phyloP scores from a whole-genome alignment of 2,329 filamentous ascomycete species.

The Neoarthrinium moseri region DNA sequence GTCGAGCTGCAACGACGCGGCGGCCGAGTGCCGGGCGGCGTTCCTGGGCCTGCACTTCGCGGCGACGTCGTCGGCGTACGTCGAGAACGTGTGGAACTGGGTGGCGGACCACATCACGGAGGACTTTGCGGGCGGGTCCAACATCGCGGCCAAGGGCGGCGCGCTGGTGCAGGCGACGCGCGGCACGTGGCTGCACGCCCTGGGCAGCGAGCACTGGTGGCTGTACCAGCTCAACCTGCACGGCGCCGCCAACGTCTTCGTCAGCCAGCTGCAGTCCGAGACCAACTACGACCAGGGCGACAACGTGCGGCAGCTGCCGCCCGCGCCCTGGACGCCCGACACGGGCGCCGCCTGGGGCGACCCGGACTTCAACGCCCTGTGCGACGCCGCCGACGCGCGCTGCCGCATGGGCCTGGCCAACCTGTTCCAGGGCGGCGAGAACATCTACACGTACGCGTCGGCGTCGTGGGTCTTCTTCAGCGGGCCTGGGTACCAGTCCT shows the following conservation, averaged over 20 bases:
- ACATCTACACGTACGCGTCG: conserved; percentile 40
- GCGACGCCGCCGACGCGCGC: conserved; percentile 30
- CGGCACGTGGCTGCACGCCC: conserved; percentile 51
- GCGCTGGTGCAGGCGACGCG: conserved; percentile 41
- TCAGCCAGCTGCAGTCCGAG: conserved; percentile 52
- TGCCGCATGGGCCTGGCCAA: conserved; percentile 44
- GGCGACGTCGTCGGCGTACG: conserved; percentile 43
- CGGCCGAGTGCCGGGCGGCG: conserved; percentile 40
- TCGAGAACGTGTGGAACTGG: conserved; percentile 56
- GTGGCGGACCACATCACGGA: conserved; percentile 49
- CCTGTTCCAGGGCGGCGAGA: conserved; percentile 38
- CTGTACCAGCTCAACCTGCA: conserved; percentile 58
- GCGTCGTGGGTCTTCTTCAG: conserved; percentile 43
- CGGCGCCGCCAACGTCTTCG: conserved; percentile 46
- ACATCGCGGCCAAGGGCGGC: conserved; percentile 49
- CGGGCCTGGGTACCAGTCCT: conserved; percentile 34
- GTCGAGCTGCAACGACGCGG: conserved; percentile 24
- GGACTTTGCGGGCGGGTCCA: conserved; percentile 44
- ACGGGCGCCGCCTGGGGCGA: conserved; percentile 36
- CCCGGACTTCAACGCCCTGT: conserved; percentile 41
- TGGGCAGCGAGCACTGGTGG: conserved; percentile 55
- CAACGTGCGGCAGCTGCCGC: conserved; percentile 31
- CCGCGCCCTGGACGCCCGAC: conserved; percentile 38
- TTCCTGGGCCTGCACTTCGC: conserved; percentile 48
- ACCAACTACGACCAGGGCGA: conserved; percentile 49